Conservation (phyloP, 2,329 filamentous ascomycete genomes). For the Didymella lethalis region DNA sequence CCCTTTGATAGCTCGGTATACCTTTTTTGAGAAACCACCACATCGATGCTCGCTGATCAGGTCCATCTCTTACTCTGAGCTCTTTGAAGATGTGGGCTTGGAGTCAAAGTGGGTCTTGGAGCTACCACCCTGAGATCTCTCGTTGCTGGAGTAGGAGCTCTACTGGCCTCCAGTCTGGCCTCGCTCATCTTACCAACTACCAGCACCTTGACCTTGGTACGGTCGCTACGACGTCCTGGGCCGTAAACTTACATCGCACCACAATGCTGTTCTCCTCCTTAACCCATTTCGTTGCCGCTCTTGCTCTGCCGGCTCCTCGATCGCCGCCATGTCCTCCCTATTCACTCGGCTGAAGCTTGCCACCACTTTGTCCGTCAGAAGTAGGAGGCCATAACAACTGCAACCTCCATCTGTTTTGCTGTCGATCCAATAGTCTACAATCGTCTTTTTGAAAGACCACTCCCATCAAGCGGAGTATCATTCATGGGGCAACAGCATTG, state of each 20-base stretch:
- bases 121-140: not conserved
- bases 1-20: not conserved
- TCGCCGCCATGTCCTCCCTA: not conserved
- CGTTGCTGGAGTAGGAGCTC: not conserved
- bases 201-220: not conserved
- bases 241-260: not conserved
- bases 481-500: not conserved
- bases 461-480: not conserved
- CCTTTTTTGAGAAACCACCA: not conserved
- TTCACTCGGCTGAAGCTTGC: not conserved
- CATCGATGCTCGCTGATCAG: not conserved
- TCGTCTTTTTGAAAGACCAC: too few relatives aligned
- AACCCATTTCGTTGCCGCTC: not conserved
- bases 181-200: not conserved
- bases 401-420: not conserved
- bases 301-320: not conserved
- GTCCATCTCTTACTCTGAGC: not conserved
- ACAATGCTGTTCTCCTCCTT: not conserved
- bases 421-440: too few relatives aligned
- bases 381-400: not conserved
- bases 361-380: not conserved
- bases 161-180: not conserved
- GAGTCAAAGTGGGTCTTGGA: not conserved
- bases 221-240: not conserved
- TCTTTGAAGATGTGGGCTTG: not conserved